Evolutionary conservation across 2,329 filamentous ascomycete genomes (phyloP), one percentile per base, ranked within the genome.

Genomic region (Paradendryphiella salina): DNA sequence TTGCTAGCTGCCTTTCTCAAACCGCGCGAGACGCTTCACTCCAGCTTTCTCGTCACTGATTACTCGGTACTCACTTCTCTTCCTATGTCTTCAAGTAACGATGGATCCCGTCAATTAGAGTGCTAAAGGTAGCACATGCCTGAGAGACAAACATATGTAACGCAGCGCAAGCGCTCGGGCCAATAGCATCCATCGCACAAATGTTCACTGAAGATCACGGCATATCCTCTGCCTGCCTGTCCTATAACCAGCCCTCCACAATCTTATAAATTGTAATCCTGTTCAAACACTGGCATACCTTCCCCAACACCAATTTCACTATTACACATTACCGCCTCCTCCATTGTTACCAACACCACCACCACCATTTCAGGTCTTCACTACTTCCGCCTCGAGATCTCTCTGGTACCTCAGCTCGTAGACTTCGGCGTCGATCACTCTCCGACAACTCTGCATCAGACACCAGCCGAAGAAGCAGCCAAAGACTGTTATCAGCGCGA

Each of bases 391-490:
- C 45, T 54, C 52, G 6, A 38, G 15, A 17, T 60, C 51, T 17
- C 46, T 4, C 13, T 14, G 32, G 15, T 50, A 36, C 6, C 15
- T 8, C 36, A 59, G 15, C 13, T 59, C 60, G 2, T 54, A 31
- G 11, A 53, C 38, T 18, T 63, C 57, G 3, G 54, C 60, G 13
- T 56, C 42, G 1, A 65, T 46, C 7, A 50, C 54, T 18, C 64
- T 52, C 6, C 39, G 35, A 23, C 62, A 65, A 9, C 37, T 43
- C 21, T 36, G 49, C 35, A 51, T 57, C 1, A 65, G 50, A 11
- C 52, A 63, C 38, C 48, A 62, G 0, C 44, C 59, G 41, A 65
- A 59, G 40, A 59, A 15, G 36, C 59, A 40, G 50, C 34, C 23
- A 50, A 66, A 61, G 21, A 49, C 7, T 6, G 46, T 34, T 33